phyloP scores from a whole-genome alignment of 345 rosid species.

The rapeseed (Brassica napus) region Da-Ae NC_063436.1:17096501-17097000 shows the following conservation, averaged over 20 bases:
- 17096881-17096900: slow-evolving; percentile 66
- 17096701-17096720: slow-evolving; percentile 54
- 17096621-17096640: neutral
- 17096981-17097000: slow-evolving; percentile 43
- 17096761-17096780: slow-evolving; percentile 56
- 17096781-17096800: slow-evolving; percentile 41
- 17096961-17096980: slow-evolving; percentile 30
- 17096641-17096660: neutral
- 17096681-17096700: slow-evolving; percentile 50
- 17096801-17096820: slow-evolving; percentile 50
- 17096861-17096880: slow-evolving; percentile 38
- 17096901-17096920: slow-evolving; percentile 56
- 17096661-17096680: slow-evolving; percentile 49
- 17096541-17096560: slow-evolving; percentile 45
- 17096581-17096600: slow-evolving; percentile 13
- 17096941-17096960: slow-evolving; percentile 38
- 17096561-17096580: slow-evolving; percentile 45
- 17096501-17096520: slow-evolving; percentile 35
- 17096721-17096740: slow-evolving; percentile 38
- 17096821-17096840: slow-evolving; percentile 52
- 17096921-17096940: slow-evolving; percentile 49
- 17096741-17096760: slow-evolving; percentile 33
- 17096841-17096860: slow-evolving; percentile 51
- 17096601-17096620: neutral
- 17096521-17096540: slow-evolving; percentile 41